These are phyloP conservation scores for Colletotrichum limetticola DNA, from an alignment of 2,329 filamentous ascomycete genomes.

Conservation along the genomic window DNA sequence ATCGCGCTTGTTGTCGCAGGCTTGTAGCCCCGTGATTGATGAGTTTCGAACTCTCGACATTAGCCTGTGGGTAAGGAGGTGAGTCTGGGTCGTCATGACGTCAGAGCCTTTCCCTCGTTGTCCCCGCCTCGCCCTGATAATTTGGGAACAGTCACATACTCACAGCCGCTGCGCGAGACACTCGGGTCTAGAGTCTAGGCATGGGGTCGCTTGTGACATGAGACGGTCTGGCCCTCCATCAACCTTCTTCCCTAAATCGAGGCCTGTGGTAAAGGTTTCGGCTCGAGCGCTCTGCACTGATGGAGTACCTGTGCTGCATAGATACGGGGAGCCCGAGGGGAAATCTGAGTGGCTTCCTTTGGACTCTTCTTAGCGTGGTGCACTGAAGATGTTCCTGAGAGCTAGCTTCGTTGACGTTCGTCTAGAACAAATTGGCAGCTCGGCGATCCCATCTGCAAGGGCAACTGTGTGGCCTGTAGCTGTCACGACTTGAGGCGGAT, in stretches of 20 bases:
- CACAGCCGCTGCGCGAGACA: neutral
- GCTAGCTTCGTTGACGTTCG: neutral
- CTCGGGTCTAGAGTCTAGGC: neutral
- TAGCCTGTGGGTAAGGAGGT: constrained; percentile 28
- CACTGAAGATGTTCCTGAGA: neutral
- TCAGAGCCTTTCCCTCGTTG: constrained; percentile 14
- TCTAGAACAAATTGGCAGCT: neutral
- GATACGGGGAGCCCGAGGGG: neutral
- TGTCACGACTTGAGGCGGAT: constrained; percentile 9
- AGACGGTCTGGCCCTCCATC: constrained; percentile 17
- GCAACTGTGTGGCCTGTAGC: constrained; percentile 1
- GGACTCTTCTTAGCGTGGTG: neutral
- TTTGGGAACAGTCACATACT: constrained; percentile 7
- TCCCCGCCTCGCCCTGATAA: constrained; percentile 19
- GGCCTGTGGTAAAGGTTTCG: neutral
- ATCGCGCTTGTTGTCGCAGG: constrained; percentile 5
- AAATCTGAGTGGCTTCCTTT: neutral
- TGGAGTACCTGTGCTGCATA: neutral
- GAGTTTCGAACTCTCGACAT: constrained; percentile 26
- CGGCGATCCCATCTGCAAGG: constrained; percentile 13
- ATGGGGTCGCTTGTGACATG: constrained; percentile 8
- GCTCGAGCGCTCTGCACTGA: neutral
- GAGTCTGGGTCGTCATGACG: constrained; percentile 20
- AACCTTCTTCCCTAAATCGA: neutral
- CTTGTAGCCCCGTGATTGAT: neutral